These are phyloP conservation scores for Lepiota brunneoincarnata DNA, from an alignment of 768 basidiomycete species.

Conservation along the genomic window DNA sequence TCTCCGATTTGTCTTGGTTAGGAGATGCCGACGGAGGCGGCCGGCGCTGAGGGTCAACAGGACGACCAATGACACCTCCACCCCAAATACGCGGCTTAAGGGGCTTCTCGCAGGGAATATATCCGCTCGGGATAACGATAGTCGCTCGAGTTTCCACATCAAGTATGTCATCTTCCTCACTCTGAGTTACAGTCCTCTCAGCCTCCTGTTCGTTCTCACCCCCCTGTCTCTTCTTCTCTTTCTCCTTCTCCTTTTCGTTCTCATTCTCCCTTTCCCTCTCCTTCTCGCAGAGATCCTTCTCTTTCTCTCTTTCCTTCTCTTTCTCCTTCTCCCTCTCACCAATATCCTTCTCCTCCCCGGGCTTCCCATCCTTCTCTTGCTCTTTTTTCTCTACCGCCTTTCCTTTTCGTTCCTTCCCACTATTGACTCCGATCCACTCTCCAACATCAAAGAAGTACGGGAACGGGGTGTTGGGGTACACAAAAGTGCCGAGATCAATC, in stretches of 20 bases:
- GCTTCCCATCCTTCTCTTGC: neutral
- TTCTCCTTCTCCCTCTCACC: conserved; percentile 13
- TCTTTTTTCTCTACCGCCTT: conserved; percentile 4
- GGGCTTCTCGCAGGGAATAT: conserved; percentile 56
- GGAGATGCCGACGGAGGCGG: neutral
- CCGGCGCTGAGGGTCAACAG: conserved; percentile 8
- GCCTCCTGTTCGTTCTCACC: neutral
- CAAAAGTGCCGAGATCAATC: conserved; percentile 53
- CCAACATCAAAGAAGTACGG: conserved; percentile 49
- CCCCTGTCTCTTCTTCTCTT: conserved; percentile 16
- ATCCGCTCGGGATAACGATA: conserved; percentile 56
- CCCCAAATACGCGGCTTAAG: conserved; percentile 65
- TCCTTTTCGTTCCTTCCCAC: conserved; percentile 14
- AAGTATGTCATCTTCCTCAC: conserved; percentile 22
- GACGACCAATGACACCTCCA: conserved; percentile 47
- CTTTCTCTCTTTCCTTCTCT: conserved; percentile 12
- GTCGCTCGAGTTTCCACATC: conserved; percentile 48
- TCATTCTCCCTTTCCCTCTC: conserved; percentile 11
- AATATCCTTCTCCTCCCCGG: conserved; percentile 12
- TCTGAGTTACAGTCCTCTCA: conserved; percentile 10
- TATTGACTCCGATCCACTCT: conserved; percentile 12
- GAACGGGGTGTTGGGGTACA: conserved; percentile 57
- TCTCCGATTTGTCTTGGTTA: conserved; percentile 2
- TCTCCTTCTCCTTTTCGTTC: conserved; percentile 13
- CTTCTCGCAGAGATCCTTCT: conserved; percentile 16